Conservation (phyloP, 768 basidiomycete species). For the Sarcodon sp. region DNA sequence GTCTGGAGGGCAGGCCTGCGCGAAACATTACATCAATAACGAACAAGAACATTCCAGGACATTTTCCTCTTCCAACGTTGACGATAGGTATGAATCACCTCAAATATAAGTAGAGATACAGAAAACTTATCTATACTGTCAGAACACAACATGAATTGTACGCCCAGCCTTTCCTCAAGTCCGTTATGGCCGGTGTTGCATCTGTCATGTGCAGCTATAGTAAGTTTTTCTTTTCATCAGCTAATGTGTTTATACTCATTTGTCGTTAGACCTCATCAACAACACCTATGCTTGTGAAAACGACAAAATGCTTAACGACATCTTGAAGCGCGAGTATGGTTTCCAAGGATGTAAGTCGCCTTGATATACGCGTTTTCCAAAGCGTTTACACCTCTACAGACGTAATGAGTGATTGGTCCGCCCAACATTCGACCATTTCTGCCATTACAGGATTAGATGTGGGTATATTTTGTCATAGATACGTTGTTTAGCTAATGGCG, state of each 20-base stretch:
- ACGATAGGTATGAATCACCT: constrained; percentile 28
- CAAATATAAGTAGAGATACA: too few relatives aligned
- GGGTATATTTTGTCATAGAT: constrained; percentile 9
- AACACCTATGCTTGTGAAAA: constrained; percentile 69
- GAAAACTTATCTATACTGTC: too few relatives aligned
- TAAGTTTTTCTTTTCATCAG: constrained; percentile 15
- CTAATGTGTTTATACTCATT: neutral
- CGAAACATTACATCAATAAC: constrained; percentile 74
- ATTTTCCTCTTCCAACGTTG: constrained; percentile 48
- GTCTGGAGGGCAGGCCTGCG: constrained; percentile 74
- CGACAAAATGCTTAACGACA: constrained; percentile 52
- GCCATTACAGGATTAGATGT: constrained; percentile 55
- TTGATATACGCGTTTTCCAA: neutral
- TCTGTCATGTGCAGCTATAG: constrained; percentile 73
- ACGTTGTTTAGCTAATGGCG: neutral
- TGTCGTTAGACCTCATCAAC: constrained; percentile 42
- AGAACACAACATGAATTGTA: constrained; percentile 69
- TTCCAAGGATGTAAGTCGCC: constrained; percentile 45
- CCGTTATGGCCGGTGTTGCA: constrained; percentile 63
- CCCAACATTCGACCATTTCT: constrained; percentile 48
- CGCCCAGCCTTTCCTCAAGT: constrained; percentile 53
- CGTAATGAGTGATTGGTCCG: constrained; percentile 68
- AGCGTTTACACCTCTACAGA: constrained; percentile 4
- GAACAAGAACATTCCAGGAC: constrained; percentile 60
- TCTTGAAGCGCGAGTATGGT: constrained; percentile 65